Evolutionary conservation across 129 eudicot species (phyloP), one percentile per base, ranked within the genome.

Genomic region (Lonicera japonica): DNA sequence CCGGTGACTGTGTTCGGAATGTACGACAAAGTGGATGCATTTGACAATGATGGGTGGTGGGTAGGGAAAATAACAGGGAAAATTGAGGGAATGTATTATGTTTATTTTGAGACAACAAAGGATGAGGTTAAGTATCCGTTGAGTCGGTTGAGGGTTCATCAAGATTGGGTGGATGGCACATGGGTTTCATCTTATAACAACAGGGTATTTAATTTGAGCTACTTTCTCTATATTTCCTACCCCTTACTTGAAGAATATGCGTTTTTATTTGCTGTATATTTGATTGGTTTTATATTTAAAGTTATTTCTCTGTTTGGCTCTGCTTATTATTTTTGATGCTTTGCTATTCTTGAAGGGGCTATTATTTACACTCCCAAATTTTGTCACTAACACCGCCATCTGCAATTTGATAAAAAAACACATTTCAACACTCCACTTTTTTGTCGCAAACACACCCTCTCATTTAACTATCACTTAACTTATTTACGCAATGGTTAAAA

Each of bases 41-140:
- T 15, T 48, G 55, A 10, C 29, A 57, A 56, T 13, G 80, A 68
- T 0, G 80, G 80, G 17, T 75, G 80, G 80, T 69, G 80, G 80
- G 18, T 21, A 3, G 80, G 80, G 4, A 17, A 20, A 50, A 59
- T 75, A 1, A 20, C 20, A 14, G 13, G 43, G 29, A 70, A 54
- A 25, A 1, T 29, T 16, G 46, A 20, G 21, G 45, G 14, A 7
- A 53, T 16, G 23, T 74, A 67, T 48, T 38, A 1, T 7, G 73
- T 70, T 22, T 17, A 43, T 38, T 64, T 64, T 60, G 38, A 36
- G 21, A 50, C 21, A 17, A 50, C 24, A 23, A 20, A 14, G 54
- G 51, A 19, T 38, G 71, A 43, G 54, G 0, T 66, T 14, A 5
- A 7, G 25, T 55, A 54, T 41, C 25, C 60, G 6, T 15, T 38